Evolutionary conservation across 768 basidiomycete species (phyloP).

Genomic region (Dioszegia aurantiaca): DNA sequence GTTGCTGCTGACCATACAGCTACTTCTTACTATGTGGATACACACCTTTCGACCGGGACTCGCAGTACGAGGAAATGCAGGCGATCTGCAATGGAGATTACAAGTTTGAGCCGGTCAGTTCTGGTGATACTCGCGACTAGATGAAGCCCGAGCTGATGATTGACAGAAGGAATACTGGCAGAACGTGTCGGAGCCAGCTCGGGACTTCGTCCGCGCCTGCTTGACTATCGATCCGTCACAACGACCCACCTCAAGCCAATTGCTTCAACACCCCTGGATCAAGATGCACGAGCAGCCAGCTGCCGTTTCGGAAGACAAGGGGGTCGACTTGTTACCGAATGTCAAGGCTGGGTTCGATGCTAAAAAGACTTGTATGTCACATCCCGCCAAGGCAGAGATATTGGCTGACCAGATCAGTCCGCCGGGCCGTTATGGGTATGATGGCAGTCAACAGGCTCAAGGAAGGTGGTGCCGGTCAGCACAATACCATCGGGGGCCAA

Average conservation of each 20-base stretch:
- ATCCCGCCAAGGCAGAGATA: background rate
- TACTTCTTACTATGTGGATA: constrained; percentile 88
- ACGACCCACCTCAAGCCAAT: constrained; percentile 74
- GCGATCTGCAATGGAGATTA: constrained; percentile 92
- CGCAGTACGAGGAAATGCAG: constrained; percentile 75
- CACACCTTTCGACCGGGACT: constrained; percentile 95
- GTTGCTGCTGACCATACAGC: constrained; percentile 10
- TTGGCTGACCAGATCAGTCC: constrained; percentile 60
- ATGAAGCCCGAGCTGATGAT: constrained; percentile 7
- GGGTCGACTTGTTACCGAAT: constrained; percentile 77
- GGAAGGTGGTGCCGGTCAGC: constrained; percentile 29
- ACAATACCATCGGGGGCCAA: constrained; percentile 28
- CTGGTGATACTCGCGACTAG: no score
- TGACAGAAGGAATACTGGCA: constrained; percentile 54
- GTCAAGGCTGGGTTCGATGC: constrained; percentile 89
- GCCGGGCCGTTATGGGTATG: constrained; percentile 80
- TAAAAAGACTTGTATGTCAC: constrained; percentile 69
- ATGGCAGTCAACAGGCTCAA: constrained; percentile 77
- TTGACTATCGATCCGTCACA: constrained; percentile 76
- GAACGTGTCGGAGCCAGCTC: constrained; percentile 58
- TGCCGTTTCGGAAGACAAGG: constrained; percentile 59
- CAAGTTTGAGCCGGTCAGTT: constrained; percentile 71
- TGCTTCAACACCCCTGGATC: constrained; percentile 77
- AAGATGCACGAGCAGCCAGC: constrained; percentile 32
- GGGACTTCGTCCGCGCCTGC: constrained; percentile 75